Evolutionary conservation across 257 asterid genomes (phyloP).

Genomic region (Henckelia pumila): DNA sequence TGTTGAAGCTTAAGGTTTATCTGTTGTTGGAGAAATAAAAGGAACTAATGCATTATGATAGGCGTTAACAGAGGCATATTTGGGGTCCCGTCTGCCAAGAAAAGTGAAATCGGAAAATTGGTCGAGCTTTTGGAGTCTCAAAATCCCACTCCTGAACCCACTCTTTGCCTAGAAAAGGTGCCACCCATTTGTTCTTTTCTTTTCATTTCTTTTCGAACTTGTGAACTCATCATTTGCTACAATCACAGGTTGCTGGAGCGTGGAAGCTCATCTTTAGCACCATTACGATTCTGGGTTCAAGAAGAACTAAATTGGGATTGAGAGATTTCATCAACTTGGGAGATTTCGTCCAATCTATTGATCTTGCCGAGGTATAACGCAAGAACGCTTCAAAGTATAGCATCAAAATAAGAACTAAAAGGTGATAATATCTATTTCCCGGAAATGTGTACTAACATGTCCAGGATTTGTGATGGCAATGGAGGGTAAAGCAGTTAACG

Average conservation of each 20-base stretch:
- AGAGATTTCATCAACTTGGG: constrained; percentile 79
- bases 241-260: constrained; percentile 61
- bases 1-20: too few species aligned
- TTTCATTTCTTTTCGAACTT: too few species aligned
- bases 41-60: constrained; percentile 15
- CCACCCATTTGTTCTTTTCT: background rate
- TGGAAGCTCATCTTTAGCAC: constrained; percentile 92
- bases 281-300: constrained; percentile 75
- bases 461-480: constrained; percentile 35
- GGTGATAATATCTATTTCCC: background rate
- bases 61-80: constrained; percentile 89
- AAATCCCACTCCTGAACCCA: constrained; percentile 81
- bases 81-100: constrained; percentile 63
- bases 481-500: constrained; percentile 94
- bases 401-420: too few species aligned
- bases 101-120: constrained; percentile 51
- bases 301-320: constrained; percentile 85
- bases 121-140: constrained; percentile 66
- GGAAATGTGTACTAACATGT: constrained; percentile 27
- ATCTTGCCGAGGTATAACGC: constrained; percentile 55
- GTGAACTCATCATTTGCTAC: background rate
- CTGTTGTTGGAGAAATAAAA: too few species aligned
- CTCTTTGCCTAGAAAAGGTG: constrained; percentile 68
- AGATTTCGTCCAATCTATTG: constrained; percentile 62
- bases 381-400: too few species aligned